Evolutionary conservation across 169 alveolate genomes (phyloP), one percentile per base, ranked within the genome.

Genomic region (Cryptosporidium viatorum): DNA sequence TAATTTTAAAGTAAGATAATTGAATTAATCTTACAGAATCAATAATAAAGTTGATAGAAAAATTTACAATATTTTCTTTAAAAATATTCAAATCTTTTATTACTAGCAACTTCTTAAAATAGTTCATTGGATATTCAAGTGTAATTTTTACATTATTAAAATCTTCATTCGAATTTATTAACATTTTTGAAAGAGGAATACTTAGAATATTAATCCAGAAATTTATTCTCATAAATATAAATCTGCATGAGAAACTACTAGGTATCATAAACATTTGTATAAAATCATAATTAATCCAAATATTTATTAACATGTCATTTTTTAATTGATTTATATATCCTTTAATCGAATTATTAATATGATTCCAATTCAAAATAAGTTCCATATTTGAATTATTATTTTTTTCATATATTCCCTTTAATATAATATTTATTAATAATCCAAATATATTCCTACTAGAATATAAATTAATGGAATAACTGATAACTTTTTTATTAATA

Each of bases 251-350:
- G 26, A 80, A 62, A 14, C 29, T 37, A n/a, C 67, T 59, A 8
- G 89, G 89, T 41, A 80, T 37, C 60, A 62, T 41, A 31, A 80
- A 12, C 33, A 62, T 26, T 9, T 60, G 65, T n/a, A 80, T 35
- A 80, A 80, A 52, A 62, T 29, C 45, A 80, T 65, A 23, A 2
- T 37, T 26, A 14, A 80, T 62, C 89, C 89, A 80, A 41, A 29
- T 41, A n/a, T 41, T 45, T 14, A 65, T 45, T n/a, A 41, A 4
- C 8, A 29, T 1, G 35, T 62, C 75, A 18, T 62, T 29, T n/a
- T 35, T 65, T 26, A 80, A 45, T 41, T 80, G 73, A 26, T 80
- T 80, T 18, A 80, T 80, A 60, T 60, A 60, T 62, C 89, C 89
- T 23, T 80, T 80, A 41, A 80, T 43, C 0, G 89, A 80, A n/a